Evolutionary conservation across 495 filamentous ascomycete species (phyloP).

Genomic region (Penicillium mononematosum): DNA sequence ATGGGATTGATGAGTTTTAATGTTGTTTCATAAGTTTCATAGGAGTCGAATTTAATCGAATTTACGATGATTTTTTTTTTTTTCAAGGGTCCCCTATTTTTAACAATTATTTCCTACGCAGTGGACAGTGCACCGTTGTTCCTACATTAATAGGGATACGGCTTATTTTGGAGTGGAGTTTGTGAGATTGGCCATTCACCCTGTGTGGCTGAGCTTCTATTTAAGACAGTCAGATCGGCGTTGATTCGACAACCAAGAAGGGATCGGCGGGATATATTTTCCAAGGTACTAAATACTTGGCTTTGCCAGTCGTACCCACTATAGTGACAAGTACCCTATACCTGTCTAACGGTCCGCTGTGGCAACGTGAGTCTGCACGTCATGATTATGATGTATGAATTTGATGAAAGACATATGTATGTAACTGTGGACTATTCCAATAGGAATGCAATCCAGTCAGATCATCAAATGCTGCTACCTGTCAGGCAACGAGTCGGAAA

Average conservation of each 20-base stretch:
- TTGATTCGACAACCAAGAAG: conserved; percentile 5
- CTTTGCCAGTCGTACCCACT: not conserved
- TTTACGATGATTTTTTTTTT: not conserved
- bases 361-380: conserved; percentile 19
- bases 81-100: not conserved
- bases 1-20: not conserved
- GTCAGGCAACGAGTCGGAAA: conserved; percentile 3
- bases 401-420: not conserved
- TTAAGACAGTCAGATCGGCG: conserved; percentile 11
- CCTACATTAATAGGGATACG: not conserved
- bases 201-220: conserved; percentile 16
- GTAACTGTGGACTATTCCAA: not conserved
- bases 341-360: conserved; percentile 4
- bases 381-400: not conserved
- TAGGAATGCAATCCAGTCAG: not conserved
- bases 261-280: conserved; percentile 12
- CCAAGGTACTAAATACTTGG: conserved; percentile 17
- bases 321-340: conserved; percentile 4
- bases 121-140: not conserved
- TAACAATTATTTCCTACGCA: not conserved
- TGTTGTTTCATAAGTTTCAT: not conserved
- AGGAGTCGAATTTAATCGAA: not conserved
- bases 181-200: not conserved
- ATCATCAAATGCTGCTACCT: not conserved
- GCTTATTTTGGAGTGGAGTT: conserved; percentile 6